phyloP scores from a whole-genome alignment of 1,284 basidiomycete genomes.

The Pholiota adiposa region DNA sequence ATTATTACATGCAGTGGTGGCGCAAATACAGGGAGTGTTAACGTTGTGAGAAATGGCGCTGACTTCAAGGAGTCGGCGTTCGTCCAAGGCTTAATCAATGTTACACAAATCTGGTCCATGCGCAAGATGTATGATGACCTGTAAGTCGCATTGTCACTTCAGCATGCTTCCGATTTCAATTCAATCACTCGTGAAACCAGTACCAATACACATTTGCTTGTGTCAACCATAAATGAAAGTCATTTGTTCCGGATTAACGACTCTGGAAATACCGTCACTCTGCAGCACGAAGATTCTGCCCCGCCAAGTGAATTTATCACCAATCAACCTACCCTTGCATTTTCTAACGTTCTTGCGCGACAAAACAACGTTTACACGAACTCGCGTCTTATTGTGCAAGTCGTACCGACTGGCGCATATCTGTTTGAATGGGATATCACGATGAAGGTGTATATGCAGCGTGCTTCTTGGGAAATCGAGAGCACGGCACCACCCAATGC shows the following conservation, averaged over 20 bases:
- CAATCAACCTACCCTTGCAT: conserved; percentile 64
- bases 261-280: conserved; percentile 35
- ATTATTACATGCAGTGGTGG: conserved; percentile 92
- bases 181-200: conserved; percentile 37
- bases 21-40: conserved; percentile 79
- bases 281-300: conserved; percentile 42
- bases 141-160: conserved; percentile 43
- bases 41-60: conserved; percentile 85
- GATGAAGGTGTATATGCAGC: conserved; percentile 34
- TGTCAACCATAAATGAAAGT: conserved; percentile 59
- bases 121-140: conserved; percentile 49
- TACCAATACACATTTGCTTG: conserved; percentile 57
- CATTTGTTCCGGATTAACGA: conserved; percentile 55
- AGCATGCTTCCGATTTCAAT: conserved; percentile 1
- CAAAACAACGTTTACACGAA: conserved; percentile 47
- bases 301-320: conserved; percentile 47
- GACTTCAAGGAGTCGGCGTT: conserved; percentile 74
- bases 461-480: conserved; percentile 27
- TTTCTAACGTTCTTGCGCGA: conserved; percentile 56
- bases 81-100: conserved; percentile 62
- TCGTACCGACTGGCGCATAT: conserved; percentile 60
- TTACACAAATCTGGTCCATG: conserved; percentile 71
- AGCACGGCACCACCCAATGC: not conserved
- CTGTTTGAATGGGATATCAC: conserved; percentile 57
- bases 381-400: conserved; percentile 69